phyloP scores from a whole-genome alignment of 2,329 filamentous ascomycete genomes.

The Aspergillus pseudoglaucus region DNA sequence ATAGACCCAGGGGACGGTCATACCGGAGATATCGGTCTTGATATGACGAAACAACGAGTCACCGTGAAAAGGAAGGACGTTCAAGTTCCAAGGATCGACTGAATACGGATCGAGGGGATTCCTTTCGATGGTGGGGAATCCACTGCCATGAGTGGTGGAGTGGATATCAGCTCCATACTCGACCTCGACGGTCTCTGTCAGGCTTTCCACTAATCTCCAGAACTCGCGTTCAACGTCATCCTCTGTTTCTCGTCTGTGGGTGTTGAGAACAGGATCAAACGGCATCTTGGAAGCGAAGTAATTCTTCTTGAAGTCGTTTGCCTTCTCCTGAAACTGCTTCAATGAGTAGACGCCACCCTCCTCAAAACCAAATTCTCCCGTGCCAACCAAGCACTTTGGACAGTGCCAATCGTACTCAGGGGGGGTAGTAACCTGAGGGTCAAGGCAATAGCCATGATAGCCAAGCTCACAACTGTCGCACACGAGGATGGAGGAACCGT shows the following conservation, averaged over 20 bases:
- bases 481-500: conserved; percentile 62
- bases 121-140: conserved; percentile 89
- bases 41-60: conserved; percentile 95
- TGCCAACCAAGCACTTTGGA: conserved; percentile 86
- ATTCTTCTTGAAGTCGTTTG: conserved; percentile 85
- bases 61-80: conserved; percentile 79
- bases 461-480: conserved; percentile 91
- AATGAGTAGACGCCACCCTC: conserved; percentile 94
- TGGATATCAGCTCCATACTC: conserved; percentile 98
- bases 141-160: conserved; percentile 94
- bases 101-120: conserved; percentile 82
- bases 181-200: conserved; percentile 93
- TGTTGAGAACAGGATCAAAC: conserved; percentile 76
- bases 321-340: conserved; percentile 92
- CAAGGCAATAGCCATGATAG: conserved; percentile 81
- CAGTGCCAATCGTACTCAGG: conserved; percentile 94
- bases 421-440: conserved; percentile 70
- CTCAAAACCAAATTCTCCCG: conserved; percentile 94
- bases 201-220: conserved; percentile 87
- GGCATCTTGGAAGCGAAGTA: conserved; percentile 91
- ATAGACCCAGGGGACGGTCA: conserved; percentile 99
- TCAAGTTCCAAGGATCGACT: conserved; percentile 91
- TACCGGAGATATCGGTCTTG: conserved; percentile 95
- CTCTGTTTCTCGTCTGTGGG: conserved; percentile 74
- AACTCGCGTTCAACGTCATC: conserved; percentile 96